phyloP scores from a whole-genome alignment of 192 early-diverging fungal genomes.

The Coemansia sp. region DNA sequence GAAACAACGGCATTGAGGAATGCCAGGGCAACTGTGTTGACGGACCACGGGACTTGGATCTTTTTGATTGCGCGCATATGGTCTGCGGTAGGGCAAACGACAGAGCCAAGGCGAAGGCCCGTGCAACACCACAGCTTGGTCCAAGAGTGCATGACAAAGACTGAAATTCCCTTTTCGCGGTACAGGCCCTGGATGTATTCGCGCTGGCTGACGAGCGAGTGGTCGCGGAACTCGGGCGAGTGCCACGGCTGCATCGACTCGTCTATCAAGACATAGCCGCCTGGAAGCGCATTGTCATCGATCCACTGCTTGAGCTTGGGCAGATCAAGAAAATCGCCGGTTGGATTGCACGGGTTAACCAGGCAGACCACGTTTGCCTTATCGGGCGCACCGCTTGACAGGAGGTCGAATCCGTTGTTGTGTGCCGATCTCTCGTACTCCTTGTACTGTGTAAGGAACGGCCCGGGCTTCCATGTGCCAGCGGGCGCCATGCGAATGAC shows the following conservation, averaged over 20 bases:
- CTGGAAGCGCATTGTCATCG: slow-evolving; percentile 67
- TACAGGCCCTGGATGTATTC: slow-evolving; percentile 64
- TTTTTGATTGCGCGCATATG: slow-evolving; percentile 75
- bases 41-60: slow-evolving; percentile 89
- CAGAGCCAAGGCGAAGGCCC: slow-evolving; percentile 82
- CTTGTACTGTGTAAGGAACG: slow-evolving; percentile 83
- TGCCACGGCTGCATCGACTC: slow-evolving; percentile 97
- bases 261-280: slow-evolving; percentile 81
- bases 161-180: slow-evolving; percentile 64
- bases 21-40: slow-evolving; percentile 82
- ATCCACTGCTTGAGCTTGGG: slow-evolving; percentile 76
- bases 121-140: slow-evolving; percentile 94
- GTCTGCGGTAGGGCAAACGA: slow-evolving; percentile 77
- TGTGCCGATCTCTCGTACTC: slow-evolving; percentile 86
- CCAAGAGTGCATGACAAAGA: slow-evolving; percentile 92
- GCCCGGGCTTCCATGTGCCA: slow-evolving; percentile 83
- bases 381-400: slow-evolving; percentile 56
- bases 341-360: slow-evolving; percentile 92
- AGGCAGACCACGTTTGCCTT: slow-evolving; percentile 74
- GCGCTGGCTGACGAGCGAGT: slow-evolving; percentile 78
- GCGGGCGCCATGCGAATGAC: slow-evolving; percentile 74
- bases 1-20: slow-evolving; percentile 77
- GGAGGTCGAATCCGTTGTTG: slow-evolving; percentile 69
- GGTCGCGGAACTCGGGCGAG: slow-evolving; percentile 71
- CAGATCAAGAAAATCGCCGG: slow-evolving; percentile 80